phyloP scores from a whole-genome alignment of 1,139 yeast species.

The Pichia sp. region DNA sequence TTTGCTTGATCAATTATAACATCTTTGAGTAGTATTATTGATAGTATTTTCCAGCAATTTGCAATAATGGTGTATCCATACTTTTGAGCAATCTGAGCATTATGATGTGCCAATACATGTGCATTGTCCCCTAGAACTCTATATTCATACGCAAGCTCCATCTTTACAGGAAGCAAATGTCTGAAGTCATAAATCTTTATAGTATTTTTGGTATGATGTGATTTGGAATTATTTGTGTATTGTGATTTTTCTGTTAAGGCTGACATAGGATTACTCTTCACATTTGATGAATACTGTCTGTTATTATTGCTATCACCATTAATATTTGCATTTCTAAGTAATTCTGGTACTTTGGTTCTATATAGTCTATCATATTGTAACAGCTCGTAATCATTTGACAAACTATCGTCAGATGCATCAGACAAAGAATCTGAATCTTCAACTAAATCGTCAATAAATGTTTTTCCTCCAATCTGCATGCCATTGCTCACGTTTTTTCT shows the following conservation, averaged over 20 bases:
- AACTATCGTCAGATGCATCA: conserved; percentile 31
- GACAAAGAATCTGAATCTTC: conserved; percentile 3
- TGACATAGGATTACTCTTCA: conserved; percentile 12
- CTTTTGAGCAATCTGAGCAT: conserved; percentile 62
- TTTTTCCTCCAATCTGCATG: conserved; percentile 10
- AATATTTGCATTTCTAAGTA: conserved; percentile 26
- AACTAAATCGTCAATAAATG: conserved; percentile 3
- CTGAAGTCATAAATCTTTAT: conserved; percentile 61
- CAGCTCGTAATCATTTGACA: conserved; percentile 44
- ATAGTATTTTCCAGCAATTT: conserved; percentile 71
- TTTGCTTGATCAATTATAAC: conserved; percentile 17
- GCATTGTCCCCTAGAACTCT: conserved; percentile 61
- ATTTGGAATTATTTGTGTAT: conserved; percentile 17
- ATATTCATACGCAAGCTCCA: conserved; percentile 72
- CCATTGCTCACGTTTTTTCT: conserved; percentile 21
- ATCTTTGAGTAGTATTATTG: conserved; percentile 31
- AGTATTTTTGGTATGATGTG: conserved; percentile 32
- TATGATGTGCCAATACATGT: conserved; percentile 56
- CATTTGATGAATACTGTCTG: conserved; percentile 14
- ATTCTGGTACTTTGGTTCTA: conserved; percentile 37
- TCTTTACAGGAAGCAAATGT: conserved; percentile 66
- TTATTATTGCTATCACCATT: neutral
- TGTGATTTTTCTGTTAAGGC: conserved; percentile 21
- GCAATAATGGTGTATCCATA: conserved; percentile 57
- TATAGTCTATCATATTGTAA: conserved; percentile 38